Base-by-base conservation (phyloP, 345 rosid species). In the Diplotaxis tenuifolia region DNA sequence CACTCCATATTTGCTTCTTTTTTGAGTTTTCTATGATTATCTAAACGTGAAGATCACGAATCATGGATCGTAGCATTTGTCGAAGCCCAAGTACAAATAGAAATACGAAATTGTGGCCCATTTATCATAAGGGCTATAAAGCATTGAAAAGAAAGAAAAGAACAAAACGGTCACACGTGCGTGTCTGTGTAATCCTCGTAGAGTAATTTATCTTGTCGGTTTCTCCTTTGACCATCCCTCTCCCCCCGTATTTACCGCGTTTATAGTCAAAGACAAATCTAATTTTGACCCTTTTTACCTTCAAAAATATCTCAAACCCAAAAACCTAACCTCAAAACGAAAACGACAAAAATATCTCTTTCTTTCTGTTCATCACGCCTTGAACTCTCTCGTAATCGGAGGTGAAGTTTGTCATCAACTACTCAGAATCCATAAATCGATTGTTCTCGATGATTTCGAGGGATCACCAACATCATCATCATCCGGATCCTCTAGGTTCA, bases 401-500 rank as follows among this genome's bases (percentile, higher is more conserved):
- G 56, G 12, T 8, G 11, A 0, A 10, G 1, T 21, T 52, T 52
- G 14, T 9, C 25, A 53, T 3, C 59, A 5, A 54, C 11, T 22
- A 8, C 1, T 53, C 0, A 2, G 32, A 23, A 12, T 55, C 2
- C 61, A n/a, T 16, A 6, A 42, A 31, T 74, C 71, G 23, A 53
- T 18, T 27, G 32, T 45, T 61, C 49, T 52, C 15, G 38, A 75
- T 76, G 75, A 28, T 68, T 64, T 32, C 52, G n/a, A 84, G 72
- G 83, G 81, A 75, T 67, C 61, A 65, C 59, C 73, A 65, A 49
- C 82, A 71, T 72, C 75, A 66, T 72, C 75, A 64, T 19, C 70
- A 3, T 40, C 47, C 15, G 20, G 80, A 83, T 77, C 67, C 19
- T 12, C 11, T 65, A 2, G 54, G 57, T 29, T 49, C 60, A 58